Percentiles rank a stretch among this genome's conserved stretches.
These are phyloP conservation scores for Micromonas pusilla DNA, from an alignment of 139 green algal species.

Conservation along the genomic window DNA sequence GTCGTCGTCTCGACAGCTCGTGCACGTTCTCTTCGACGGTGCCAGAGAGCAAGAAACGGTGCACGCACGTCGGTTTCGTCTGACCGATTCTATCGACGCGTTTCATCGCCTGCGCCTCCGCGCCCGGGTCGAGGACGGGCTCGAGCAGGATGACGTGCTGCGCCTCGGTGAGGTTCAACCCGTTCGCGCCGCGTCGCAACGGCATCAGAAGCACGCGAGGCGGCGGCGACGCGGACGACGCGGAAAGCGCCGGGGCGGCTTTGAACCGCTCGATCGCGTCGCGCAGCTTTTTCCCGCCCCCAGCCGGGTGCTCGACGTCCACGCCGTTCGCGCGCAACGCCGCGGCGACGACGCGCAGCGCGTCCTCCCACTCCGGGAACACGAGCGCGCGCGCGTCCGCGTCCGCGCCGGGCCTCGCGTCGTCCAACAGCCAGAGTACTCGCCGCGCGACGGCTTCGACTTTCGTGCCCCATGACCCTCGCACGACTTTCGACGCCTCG, in stretches of 20 bases:
- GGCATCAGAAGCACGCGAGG: constrained; percentile 33
- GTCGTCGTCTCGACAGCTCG: neutral
- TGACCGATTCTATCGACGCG: constrained; percentile 46
- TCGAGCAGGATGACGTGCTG: constrained; percentile 46
- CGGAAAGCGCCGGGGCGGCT: neutral
- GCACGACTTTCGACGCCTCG: constrained; percentile 44
- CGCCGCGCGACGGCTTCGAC: constrained; percentile 57
- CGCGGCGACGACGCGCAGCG: constrained; percentile 62
- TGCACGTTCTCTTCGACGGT: constrained; percentile 77
- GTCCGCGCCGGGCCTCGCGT: constrained; percentile 4
- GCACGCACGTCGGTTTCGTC: constrained; percentile 38
- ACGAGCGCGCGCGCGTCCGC: constrained; percentile 55
- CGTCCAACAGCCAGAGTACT: constrained; percentile 45
- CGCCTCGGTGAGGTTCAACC: constrained; percentile 42
- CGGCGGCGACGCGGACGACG: no score
- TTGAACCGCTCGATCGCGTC: constrained; percentile 52
- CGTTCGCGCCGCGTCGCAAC: constrained; percentile 29
- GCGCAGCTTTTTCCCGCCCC: neutral
- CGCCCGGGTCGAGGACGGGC: constrained; percentile 35
- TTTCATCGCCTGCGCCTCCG: constrained; percentile 38
- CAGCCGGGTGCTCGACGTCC: neutral
- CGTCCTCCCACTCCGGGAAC: constrained; percentile 71
- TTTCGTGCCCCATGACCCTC: constrained; percentile 73
- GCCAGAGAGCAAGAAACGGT: constrained; percentile 57
- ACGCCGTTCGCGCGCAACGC: constrained; percentile 39